Evolutionary conservation across 768 basidiomycete genomes (phyloP).

Genomic region (Kwoniella pini): DNA sequence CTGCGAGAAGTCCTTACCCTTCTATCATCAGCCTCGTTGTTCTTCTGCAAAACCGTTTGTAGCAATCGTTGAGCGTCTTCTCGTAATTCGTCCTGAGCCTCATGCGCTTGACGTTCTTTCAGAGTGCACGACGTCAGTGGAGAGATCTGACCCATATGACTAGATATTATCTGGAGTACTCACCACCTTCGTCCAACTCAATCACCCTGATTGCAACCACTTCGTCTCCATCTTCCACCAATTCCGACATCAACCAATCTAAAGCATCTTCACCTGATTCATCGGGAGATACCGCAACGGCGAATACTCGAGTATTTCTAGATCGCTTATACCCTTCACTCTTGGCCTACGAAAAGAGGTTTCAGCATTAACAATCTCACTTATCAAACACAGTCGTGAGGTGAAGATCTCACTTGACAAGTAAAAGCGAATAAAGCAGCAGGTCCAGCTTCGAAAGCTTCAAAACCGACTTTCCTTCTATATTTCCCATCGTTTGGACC

Average conservation of each 20-base stretch:
- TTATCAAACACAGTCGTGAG: too few relatives aligned
- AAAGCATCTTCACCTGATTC: constrained; percentile 85
- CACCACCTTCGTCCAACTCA: constrained; percentile 80
- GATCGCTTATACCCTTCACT: constrained; percentile 75
- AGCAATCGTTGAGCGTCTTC: constrained; percentile 86
- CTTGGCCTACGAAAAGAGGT: constrained; percentile 64
- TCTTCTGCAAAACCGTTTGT: constrained; percentile 75
- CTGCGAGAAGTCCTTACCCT: constrained; percentile 59
- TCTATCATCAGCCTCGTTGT: constrained; percentile 73
- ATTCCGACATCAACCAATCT: constrained; percentile 84
- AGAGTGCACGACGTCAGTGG: constrained; percentile 57
- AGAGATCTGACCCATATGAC: too few relatives aligned
- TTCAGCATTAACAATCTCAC: too few relatives aligned
- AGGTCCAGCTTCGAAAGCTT: constrained; percentile 55
- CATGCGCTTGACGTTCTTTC: constrained; percentile 62
- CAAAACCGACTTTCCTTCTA: constrained; percentile 55
- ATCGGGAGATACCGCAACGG: constrained; percentile 84
- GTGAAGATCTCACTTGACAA: constrained; percentile 39
- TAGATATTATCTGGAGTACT: constrained; percentile 48
- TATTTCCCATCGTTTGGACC: constrained; percentile 41
- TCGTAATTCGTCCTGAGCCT: constrained; percentile 56
- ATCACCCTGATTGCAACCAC: constrained; percentile 87
- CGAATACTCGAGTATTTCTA: constrained; percentile 78
- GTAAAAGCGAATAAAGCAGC: constrained; percentile 53
- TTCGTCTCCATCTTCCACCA: constrained; percentile 79